Evolutionary conservation across 495 filamentous ascomycete genomes (phyloP), one percentile per base, ranked within the genome.

Genomic region (Lasiosphaeria hispida): DNA sequence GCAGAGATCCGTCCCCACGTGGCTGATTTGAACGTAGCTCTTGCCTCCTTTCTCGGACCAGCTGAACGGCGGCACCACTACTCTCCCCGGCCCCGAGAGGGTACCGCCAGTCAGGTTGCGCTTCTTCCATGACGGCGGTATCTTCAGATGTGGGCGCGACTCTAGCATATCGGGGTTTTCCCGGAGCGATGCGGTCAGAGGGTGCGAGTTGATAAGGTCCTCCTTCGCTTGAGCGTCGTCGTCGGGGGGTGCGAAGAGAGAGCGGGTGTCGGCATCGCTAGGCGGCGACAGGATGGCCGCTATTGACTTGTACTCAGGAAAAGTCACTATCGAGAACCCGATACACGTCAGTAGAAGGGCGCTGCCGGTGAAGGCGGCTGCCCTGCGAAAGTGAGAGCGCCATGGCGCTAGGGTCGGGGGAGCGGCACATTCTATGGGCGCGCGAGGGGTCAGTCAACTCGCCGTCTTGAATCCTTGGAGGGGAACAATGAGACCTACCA

Each of bases 101-200:
- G 87, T 87, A 1, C 93, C 92, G 19, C 81, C 90, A 0, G 92
- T 97, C 30, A 98, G 79, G 68, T 86, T 96, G 69, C 90, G 85
- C 1, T 66, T 67, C 35, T 87, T 85, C 68, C 87, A 75, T 1
- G 72, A 53, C 39, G 77, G 72, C 0, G 91, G 90, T 64, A 96
- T 87, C 69, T 91, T 93, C 63, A 96, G 72, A 68, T 96, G 89
- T 17, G 95, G 95, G 36, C 95, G 82, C 14, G 87, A 85, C 68
- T 95, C 93, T 18, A 77, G 78, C 72, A 87, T 90, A 4, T 80
- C 82, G 10, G 85, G 78, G 63, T 88, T 79, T 13, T 72, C 73
- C 23, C 91, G 86, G n/a, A 97, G 77, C 11, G 78, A 77, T 4
- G 74, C 63, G 10, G 85, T 76, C 7, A 96, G 64, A 7, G 90